phyloP scores from a whole-genome alignment of 75 land plant genomes.

The Ceratopteris richardii region DNA sequence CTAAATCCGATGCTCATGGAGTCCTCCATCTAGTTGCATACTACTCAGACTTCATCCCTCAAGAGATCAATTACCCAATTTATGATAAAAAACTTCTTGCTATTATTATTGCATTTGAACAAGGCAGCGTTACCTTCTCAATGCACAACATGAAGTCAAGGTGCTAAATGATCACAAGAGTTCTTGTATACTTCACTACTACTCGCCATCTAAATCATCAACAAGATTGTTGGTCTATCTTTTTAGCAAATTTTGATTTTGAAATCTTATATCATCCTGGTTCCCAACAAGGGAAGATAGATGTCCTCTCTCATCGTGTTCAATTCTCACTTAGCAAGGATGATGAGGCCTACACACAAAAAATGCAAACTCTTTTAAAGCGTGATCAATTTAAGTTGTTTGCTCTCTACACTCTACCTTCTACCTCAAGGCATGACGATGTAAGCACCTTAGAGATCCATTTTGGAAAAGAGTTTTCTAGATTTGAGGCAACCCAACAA shows the following conservation, averaged over 20 bases:
- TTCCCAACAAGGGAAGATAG: slow-evolving; percentile 7
- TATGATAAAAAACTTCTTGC: slow-evolving; percentile 4
- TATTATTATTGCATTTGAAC: slow-evolving; percentile 6
- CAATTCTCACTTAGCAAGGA: neutral
- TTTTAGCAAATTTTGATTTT: slow-evolving; percentile 7
- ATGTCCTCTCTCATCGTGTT: slow-evolving; percentile 7
- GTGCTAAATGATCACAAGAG: too few relatives aligned
- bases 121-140: slow-evolving; percentile 5
- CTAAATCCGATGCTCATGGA: neutral
- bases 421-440: too few relatives aligned
- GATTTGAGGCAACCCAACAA: too few relatives aligned
- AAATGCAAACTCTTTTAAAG: neutral
- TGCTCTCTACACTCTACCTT: too few relatives aligned
- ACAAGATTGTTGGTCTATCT: slow-evolving; percentile 5
- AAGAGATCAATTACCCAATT: neutral
- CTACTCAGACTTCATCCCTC: slow-evolving; percentile 13
- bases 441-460: too few relatives aligned
- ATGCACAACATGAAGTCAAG: slow-evolving; percentile 7
- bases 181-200: slow-evolving; percentile 5
- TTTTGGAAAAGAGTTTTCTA: too few relatives aligned
- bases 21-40: slow-evolving; percentile 14
- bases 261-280: slow-evolving; percentile 8
- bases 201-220: slow-evolving; percentile 4
- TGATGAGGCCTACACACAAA: slow-evolving; percentile 2
- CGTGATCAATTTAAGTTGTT: neutral